Evolutionary conservation across 1,139 yeast genomes (phyloP), one percentile per base, ranked within the genome.

Genomic region (Pichiaceae sp.): DNA sequence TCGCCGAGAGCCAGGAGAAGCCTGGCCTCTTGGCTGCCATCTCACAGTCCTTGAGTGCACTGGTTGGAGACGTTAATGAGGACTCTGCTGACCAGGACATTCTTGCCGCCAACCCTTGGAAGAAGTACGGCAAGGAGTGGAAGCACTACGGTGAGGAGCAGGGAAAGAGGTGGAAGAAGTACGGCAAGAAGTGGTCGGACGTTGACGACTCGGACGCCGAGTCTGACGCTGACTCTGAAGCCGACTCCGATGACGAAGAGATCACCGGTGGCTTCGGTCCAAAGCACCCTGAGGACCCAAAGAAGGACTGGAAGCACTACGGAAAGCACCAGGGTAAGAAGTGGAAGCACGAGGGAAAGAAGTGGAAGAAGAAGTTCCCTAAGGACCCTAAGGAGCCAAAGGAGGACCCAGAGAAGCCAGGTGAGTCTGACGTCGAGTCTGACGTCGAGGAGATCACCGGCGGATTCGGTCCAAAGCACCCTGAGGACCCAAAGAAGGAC

Each of bases 291-390:
- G 45, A 47, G 37, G 47, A 47, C 9, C 43, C 47, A 31, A 47
- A 43, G 35, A 52, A 50, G 37, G 33, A 49, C 45, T 49, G 54
- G 53, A 50, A 50, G 43, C 47, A 50, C 31, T 36, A 34, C 33
- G 51, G 54, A 29, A 45, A 48, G 37, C 44, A 46, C 24, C 43
- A 47, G 30, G 31, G 26, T 7, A 33, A 38, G 39, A 18, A 32
- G 20, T 19, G 28, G 34, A 32, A 18, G 20, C 17, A 27, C 14
- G 33, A 47, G 40, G 31, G 26, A 5, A 33, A 38, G 39, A 18
- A 32, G 15, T 19, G 28, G 34, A 27, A n/a, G 16, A 31, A 27
- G 25, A 3, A 6, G 23, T 41, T 39, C 28, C 35, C 36, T 19
- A 39, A 43, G 4, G 34, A 40, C 38, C 34, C 38, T 42, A 35